phyloP scores from a whole-genome alignment of 2,329 filamentous ascomycete genomes.

The Stagonosporopsis chrysanthemi region DNA sequence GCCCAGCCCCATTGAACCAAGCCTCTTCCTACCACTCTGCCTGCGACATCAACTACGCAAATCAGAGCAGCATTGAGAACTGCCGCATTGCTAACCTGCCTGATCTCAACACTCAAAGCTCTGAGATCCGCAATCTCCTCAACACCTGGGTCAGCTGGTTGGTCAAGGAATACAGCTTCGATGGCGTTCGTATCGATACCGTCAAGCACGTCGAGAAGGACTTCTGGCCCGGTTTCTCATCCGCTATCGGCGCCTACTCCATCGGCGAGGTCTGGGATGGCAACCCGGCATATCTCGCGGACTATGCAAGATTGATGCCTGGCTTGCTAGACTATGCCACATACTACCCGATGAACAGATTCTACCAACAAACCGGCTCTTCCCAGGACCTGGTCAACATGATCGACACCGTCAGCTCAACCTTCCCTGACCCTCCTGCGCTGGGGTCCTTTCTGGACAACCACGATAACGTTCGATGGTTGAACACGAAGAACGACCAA shows the following conservation, averaged over 20 bases:
- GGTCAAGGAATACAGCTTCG: slow-evolving; percentile 47
- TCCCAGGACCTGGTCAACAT: slow-evolving; percentile 46
- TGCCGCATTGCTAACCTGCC: slow-evolving; percentile 43
- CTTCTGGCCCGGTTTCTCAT: slow-evolving; percentile 64
- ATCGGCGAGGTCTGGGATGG: slow-evolving; percentile 68
- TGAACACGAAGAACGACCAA: slow-evolving; percentile 46
- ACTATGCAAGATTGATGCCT: slow-evolving; percentile 63
- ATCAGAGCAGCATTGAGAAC: slow-evolving; percentile 41
- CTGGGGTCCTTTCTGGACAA: slow-evolving; percentile 52
- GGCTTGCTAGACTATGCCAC: slow-evolving; percentile 68
- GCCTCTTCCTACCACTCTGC: slow-evolving; percentile 35
- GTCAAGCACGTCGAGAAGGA: slow-evolving; percentile 67
- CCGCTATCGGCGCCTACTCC: slow-evolving; percentile 64
- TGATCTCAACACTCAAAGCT: slow-evolving; percentile 38
- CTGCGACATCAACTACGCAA: slow-evolving; percentile 43
- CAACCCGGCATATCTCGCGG: slow-evolving; percentile 59
- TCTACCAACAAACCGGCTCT: slow-evolving; percentile 44
- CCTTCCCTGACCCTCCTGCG: slow-evolving; percentile 45
- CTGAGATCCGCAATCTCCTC: slow-evolving; percentile 33
- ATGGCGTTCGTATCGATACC: slow-evolving; percentile 68
- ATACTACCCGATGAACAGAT: slow-evolving; percentile 53
- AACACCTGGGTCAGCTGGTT: slow-evolving; percentile 45
- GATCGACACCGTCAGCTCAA: slow-evolving; percentile 42
- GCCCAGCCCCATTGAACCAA: slow-evolving; percentile 39
- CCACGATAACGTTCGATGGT: slow-evolving; percentile 53